These are phyloP conservation scores for Colletotrichum tropicale DNA, from an alignment of 2,329 filamentous ascomycete genomes.

Conservation along the genomic window DNA sequence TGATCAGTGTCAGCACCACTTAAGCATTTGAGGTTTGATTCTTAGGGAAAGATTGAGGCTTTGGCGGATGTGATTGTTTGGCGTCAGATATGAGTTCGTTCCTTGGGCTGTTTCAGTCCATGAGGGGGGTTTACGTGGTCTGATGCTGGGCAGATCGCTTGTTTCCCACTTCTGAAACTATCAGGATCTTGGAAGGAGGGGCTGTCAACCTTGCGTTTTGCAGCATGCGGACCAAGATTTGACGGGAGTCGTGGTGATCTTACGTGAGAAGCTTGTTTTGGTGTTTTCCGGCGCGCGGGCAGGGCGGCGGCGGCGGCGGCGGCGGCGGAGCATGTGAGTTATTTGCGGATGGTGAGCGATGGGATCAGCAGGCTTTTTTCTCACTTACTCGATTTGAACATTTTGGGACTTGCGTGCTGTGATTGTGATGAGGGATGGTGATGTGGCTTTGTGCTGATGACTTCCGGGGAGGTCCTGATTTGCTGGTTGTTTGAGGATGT, in stretches of 20 bases:
- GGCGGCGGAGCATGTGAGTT: not conserved
- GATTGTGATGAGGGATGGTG: not conserved
- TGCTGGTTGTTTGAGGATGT: not conserved
- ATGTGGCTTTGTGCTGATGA: not conserved
- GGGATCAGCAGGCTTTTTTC: not conserved
- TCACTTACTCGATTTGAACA: not conserved
- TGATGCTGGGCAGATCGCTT: not conserved
- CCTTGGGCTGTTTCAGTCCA: not conserved
- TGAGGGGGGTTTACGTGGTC: not conserved
- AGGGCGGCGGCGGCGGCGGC: not conserved
- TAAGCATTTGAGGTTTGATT: fast-evolving
- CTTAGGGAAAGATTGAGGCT: not conserved
- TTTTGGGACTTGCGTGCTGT: not conserved
- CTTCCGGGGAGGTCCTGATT: not conserved
- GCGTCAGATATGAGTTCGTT: not conserved
- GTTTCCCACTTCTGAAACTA: not conserved
- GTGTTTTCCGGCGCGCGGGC: not conserved
- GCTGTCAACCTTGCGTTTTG: not conserved
- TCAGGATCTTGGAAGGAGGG: not conserved
- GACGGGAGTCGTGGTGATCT: not conserved
- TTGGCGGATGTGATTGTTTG: not conserved
- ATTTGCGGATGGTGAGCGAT: not conserved
- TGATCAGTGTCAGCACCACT: not conserved
- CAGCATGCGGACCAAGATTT: not conserved
- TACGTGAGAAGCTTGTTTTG: slow-evolving; percentile 4